Evolutionary conservation across 352 stramenopile species (phyloP).

Genomic region (Pythium pyrilobum): DNA sequence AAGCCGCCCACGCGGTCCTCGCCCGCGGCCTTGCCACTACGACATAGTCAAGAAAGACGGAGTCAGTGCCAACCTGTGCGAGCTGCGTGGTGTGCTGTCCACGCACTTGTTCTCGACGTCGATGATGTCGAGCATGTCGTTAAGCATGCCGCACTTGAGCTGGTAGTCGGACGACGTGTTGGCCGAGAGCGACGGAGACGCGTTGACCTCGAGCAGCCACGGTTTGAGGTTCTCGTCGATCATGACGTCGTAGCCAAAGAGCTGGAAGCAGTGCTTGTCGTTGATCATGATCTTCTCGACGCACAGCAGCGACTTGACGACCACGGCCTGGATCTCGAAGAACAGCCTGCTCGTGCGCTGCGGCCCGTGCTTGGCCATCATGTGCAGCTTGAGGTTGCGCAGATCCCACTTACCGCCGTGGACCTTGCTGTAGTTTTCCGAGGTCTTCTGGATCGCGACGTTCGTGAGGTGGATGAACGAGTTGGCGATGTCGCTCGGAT

Average conservation of each 20-base stretch:
- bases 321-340: conserved; percentile 88
- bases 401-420: conserved; percentile 92
- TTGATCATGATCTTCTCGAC: conserved; percentile 95
- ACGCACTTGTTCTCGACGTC: conserved; percentile 85
- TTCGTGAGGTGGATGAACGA: conserved; percentile 94
- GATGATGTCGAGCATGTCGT: conserved; percentile 93
- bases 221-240: conserved; percentile 90
- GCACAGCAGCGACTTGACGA: conserved; percentile 79
- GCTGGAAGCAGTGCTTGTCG: conserved; percentile 95
- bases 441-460: conserved; percentile 93
- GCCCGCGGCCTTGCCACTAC: conserved; percentile 21
- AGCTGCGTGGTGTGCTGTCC: no score
- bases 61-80: not conserved
- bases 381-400: conserved; percentile 87
- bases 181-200: conserved; percentile 89
- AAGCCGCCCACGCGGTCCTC: conserved; percentile 70
- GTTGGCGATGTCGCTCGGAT: conserved; percentile 86
- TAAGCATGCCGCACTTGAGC: conserved; percentile 93
- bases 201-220: conserved; percentile 93
- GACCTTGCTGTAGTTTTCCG: conserved; percentile 91
- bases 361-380: conserved; percentile 85
- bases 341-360: conserved; percentile 84
- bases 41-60: not conserved
- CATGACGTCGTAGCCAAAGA: conserved; percentile 93
- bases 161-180: conserved; percentile 90